Conservation (phyloP, 2,329 filamentous ascomycete genomes). For the Didymella glomerata region DNA sequence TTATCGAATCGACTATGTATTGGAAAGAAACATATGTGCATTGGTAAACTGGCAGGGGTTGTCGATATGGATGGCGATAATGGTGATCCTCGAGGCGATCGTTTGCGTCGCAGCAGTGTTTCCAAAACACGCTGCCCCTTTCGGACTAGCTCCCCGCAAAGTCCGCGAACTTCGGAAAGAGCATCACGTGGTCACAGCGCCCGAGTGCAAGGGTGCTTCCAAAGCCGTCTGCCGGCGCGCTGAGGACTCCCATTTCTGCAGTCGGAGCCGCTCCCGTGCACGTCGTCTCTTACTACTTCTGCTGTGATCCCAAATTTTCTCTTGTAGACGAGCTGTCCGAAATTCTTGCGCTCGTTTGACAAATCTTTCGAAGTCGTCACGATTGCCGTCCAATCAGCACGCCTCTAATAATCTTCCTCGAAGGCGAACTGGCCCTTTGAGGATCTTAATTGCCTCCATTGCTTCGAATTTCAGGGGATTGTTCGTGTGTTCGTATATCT, state of each 20-base stretch:
- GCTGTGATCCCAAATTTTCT: slow-evolving; percentile 5
- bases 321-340: background rate
- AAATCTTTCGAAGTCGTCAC: slow-evolving; percentile 1
- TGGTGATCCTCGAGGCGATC: slow-evolving; percentile 10
- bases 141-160: slow-evolving; percentile 8
- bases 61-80: slow-evolving; percentile 6
- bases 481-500: slow-evolving; percentile 3
- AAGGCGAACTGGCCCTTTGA: background rate
- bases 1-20: slow-evolving; percentile 20
- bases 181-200: slow-evolving; percentile 13
- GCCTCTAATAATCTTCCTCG: background rate
- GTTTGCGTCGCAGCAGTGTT: slow-evolving; percentile 9
- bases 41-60: slow-evolving; percentile 20
- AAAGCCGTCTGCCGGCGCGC: slow-evolving; percentile 18
- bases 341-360: slow-evolving; percentile 12
- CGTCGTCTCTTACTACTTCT: slow-evolving; percentile 7
- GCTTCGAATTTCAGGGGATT: background rate
- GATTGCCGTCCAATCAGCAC: background rate
- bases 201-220: slow-evolving; percentile 1
- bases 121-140: slow-evolving; percentile 18
- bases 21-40: slow-evolving; percentile 28
- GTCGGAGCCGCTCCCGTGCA: slow-evolving; percentile 13
- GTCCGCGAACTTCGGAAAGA: slow-evolving; percentile 5
- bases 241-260: slow-evolving; percentile 3
- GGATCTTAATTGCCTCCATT: slow-evolving; percentile 6